Evolutionary conservation across 75 land plant species (phyloP).

Genomic region (Selaginella moellendorffii): DNA sequence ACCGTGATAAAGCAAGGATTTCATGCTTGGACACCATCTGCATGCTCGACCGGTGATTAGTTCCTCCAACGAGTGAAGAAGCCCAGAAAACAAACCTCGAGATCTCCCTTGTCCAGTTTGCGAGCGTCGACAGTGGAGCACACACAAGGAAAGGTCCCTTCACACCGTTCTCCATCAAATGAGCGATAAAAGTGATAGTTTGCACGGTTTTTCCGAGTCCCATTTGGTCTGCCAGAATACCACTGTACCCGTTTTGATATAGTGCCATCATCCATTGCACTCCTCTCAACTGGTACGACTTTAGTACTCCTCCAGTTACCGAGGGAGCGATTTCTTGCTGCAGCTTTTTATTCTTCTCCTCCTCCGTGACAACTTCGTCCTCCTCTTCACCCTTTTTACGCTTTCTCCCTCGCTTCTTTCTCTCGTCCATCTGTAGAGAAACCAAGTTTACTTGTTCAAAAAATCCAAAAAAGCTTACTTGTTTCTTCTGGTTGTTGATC

Average conservation of each 20-base stretch:
- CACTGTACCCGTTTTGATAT: slow-evolving; percentile 96
- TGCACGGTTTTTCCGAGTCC: slow-evolving; percentile 98
- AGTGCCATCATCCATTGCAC: slow-evolving; percentile 91
- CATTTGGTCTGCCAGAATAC: slow-evolving; percentile 98
- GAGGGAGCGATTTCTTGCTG: slow-evolving; percentile 70
- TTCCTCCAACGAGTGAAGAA: too few species aligned
- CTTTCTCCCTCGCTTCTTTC: background rate
- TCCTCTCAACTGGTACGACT: slow-evolving; percentile 69
- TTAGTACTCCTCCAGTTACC: slow-evolving; percentile 79
- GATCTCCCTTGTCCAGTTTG: slow-evolving; percentile 70
- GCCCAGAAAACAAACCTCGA: slow-evolving; percentile 34
- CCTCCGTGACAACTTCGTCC: slow-evolving; percentile 51
- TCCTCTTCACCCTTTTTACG: slow-evolving; percentile 29
- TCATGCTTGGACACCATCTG: slow-evolving; percentile 68
- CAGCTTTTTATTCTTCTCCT: slow-evolving; percentile 53
- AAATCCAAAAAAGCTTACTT: too few species aligned
- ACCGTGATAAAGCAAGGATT: slow-evolving; percentile 84
- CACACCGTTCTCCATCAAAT: slow-evolving; percentile 70
- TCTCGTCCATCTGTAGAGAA: background rate
- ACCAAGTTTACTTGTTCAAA: too few species aligned
- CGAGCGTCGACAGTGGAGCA: slow-evolving; percentile 87
- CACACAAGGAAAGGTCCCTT: slow-evolving; percentile 75
- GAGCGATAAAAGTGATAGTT: slow-evolving; percentile 83
- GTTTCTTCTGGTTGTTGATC: slow-evolving; percentile 46
- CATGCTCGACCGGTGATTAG: background rate